Evolutionary conservation across 2,329 filamentous ascomycete species (phyloP).

Genomic region (Annulohypoxylon truncatum): DNA sequence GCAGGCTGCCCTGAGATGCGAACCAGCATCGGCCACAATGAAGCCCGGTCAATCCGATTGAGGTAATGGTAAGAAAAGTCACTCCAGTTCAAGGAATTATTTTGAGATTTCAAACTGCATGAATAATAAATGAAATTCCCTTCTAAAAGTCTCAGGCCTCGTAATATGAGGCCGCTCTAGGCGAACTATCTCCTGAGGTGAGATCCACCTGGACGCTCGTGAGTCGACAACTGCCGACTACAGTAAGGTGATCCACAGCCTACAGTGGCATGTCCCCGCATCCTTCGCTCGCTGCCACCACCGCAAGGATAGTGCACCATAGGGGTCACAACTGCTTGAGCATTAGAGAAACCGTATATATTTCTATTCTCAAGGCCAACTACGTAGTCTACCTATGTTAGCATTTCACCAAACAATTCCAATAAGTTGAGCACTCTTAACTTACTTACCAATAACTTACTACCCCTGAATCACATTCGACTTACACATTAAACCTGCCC

Average conservation of each 20-base stretch:
- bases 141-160: neutral
- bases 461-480: neutral
- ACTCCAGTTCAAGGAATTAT: neutral
- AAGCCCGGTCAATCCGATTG: neutral
- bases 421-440: neutral
- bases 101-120: neutral
- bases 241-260: conserved; percentile 32
- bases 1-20: neutral
- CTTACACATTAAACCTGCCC: neutral
- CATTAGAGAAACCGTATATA: neutral
- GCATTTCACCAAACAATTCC: conserved; percentile 1
- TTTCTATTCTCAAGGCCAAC: neutral
- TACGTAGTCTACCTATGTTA: neutral
- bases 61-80: neutral
- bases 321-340: neutral
- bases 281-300: conserved; percentile 13
- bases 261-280: conserved; percentile 30
- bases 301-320: neutral
- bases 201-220: conserved; percentile 17
- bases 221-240: conserved; percentile 33
- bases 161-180: conserved; percentile 15
- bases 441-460: neutral
- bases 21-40: neutral
- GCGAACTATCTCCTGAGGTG: conserved; percentile 22
- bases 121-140: neutral